A percentile compares a stretch with the other conserved stretches of the same genome.
These are phyloP conservation scores for Fusarium chlamydosporum DNA, from an alignment of 2,329 filamentous ascomycete genomes.

Conservation along the genomic window DNA sequence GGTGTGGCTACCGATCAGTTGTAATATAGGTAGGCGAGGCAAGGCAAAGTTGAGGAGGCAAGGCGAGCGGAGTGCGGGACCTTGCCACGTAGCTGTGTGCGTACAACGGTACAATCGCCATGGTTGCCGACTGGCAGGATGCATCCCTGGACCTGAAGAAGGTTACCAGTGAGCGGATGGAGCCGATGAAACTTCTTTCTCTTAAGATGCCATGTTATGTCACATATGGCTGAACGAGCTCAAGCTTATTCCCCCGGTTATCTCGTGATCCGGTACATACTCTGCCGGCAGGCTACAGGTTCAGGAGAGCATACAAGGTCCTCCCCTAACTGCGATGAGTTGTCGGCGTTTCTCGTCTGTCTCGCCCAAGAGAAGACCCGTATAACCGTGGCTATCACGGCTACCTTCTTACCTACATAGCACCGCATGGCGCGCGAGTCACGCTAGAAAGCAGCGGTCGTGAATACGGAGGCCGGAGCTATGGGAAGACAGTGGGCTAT, in stretches of 20 bases:
- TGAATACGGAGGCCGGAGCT: slow-evolving; percentile 9
- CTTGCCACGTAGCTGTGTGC: slow-evolving; percentile 43
- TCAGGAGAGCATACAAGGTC: slow-evolving; percentile 30
- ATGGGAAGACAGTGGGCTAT: slow-evolving; percentile 16
- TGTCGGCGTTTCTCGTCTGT: slow-evolving; percentile 16
- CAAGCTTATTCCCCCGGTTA: slow-evolving; percentile 18
- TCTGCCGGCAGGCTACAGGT: slow-evolving; percentile 32
- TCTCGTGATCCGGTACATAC: slow-evolving; percentile 28
- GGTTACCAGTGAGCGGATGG: slow-evolving; percentile 34
- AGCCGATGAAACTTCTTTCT: slow-evolving; percentile 31
- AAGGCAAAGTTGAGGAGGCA: slow-evolving; percentile 5
- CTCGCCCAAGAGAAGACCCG: slow-evolving; percentile 27
- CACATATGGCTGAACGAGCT: slow-evolving; percentile 27
- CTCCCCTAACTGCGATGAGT: slow-evolving; percentile 27
- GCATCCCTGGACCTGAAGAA: slow-evolving; percentile 9
- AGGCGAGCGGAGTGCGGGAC: slow-evolving; percentile 28
- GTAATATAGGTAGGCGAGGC: slow-evolving; percentile 37
- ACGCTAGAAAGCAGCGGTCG: slow-evolving; percentile 33
- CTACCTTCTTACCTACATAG: slow-evolving; percentile 21
- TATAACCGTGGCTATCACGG: slow-evolving; percentile 18
- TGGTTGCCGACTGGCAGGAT: slow-evolving; percentile 41
- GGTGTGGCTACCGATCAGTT: slow-evolving; percentile 29
- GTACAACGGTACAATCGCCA: slow-evolving; percentile 29
- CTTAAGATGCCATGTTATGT: slow-evolving; percentile 18
- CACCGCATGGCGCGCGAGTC: slow-evolving; percentile 41